Conservation (phyloP, 192 early-diverging fungal genomes). For the Paraglomus brasilianum region DNA sequence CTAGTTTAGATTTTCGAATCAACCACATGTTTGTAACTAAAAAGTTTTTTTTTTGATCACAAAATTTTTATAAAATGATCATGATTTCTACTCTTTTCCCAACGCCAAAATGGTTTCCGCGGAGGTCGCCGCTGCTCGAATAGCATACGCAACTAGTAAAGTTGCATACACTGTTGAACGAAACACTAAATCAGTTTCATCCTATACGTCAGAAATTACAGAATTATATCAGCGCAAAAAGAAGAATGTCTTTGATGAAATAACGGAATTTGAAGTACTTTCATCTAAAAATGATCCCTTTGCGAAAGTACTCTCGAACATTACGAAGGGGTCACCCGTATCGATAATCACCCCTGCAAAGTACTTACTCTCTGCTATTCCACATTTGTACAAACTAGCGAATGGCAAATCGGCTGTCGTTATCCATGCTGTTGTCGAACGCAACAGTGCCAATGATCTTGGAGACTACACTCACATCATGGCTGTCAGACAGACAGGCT, state of each 20-base stretch:
- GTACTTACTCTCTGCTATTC: conserved; percentile 51
- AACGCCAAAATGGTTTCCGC: too few relatives aligned
- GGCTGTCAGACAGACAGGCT: conserved; percentile 75
- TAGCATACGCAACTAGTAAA: too few relatives aligned
- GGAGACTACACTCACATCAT: conserved; percentile 60
- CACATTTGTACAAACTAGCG: conserved; percentile 55
- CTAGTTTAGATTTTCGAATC: too few relatives aligned
- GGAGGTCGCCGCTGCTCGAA: too few relatives aligned
- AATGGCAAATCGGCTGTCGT: conserved; percentile 45
- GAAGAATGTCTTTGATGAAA: conserved; percentile 20
- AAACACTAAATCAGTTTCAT: too few relatives aligned
- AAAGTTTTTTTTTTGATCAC: too few relatives aligned
- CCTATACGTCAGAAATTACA: background rate
- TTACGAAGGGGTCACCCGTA: conserved; percentile 23
- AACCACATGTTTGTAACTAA: too few relatives aligned
- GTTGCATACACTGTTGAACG: too few relatives aligned
- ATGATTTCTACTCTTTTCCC: too few relatives aligned
- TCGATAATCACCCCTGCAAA: conserved; percentile 34
- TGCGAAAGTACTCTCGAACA: conserved; percentile 17
- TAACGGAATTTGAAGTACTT: conserved; percentile 9
- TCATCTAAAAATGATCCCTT: conserved; percentile 20
- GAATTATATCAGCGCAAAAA: background rate
- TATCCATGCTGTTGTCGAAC: conserved; percentile 53
- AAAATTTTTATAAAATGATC: too few relatives aligned
- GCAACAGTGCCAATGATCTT: conserved; percentile 29